These are phyloP conservation scores for Fusarium oxysporum DNA, from an alignment of 2,329 filamentous ascomycete species.

Conservation along the genomic window DNA sequence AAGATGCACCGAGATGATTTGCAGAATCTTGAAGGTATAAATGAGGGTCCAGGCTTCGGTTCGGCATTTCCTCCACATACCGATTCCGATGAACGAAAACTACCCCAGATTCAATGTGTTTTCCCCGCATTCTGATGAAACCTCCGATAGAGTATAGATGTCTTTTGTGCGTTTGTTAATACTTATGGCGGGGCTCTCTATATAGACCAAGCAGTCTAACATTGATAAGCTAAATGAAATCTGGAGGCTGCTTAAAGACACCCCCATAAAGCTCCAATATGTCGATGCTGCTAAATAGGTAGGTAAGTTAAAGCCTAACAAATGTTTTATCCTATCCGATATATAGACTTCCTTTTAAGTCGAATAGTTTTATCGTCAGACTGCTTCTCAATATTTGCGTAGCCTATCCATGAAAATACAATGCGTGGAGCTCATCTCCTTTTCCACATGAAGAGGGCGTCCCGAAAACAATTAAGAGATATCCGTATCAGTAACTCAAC, in stretches of 20 bases:
- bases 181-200: background rate
- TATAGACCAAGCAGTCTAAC: background rate
- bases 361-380: background rate
- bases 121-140: background rate
- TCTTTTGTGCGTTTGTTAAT: background rate
- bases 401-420: background rate
- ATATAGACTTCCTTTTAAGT: background rate
- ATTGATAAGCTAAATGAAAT: background rate
- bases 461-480: background rate
- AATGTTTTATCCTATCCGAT: background rate
- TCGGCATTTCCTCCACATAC: constrained; percentile 2
- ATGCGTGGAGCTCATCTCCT: background rate
- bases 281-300: background rate
- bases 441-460: background rate
- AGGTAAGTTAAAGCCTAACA: background rate
- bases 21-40: background rate
- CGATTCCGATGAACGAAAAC: constrained; percentile 1
- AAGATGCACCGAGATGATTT: background rate
- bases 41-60: background rate
- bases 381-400: background rate
- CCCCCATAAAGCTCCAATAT: background rate
- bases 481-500: too few relatives aligned
- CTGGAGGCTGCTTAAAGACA: background rate
- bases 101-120: background rate
- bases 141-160: background rate